Evolutionary conservation across 1,284 basidiomycete genomes (phyloP), one percentile per base, ranked within the genome.

Genomic region (Cerrena zonata): DNA sequence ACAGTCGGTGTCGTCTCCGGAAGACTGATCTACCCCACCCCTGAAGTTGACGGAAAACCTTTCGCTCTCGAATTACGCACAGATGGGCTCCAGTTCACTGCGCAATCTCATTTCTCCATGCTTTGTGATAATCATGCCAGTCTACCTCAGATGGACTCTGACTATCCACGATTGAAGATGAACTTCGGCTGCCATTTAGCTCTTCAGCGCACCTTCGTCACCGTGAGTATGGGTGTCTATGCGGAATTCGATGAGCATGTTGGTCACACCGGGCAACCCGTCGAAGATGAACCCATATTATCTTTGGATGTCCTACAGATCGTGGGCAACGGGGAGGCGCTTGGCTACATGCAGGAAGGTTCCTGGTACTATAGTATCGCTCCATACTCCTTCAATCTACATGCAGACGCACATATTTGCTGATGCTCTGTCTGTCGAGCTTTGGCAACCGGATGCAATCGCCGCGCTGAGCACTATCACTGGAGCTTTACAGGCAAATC

Each of bases 391-490:
- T 4, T 82, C 87, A 0, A 52, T 78, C 12, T 73, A 79, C 34
- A 58, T 76, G 1, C 75, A 84, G 40, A 56, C 82, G 23, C 74
- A 77, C 52, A 63, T 77, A 34, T 71, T 73, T 10, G 72, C 82
- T 5, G 87, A 91, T 56, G 77, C 78, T 3, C 65, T 89, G 19
- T 79, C 80, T 44, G 51, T 88, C 42, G 86, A 91, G 61, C 65
- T 91, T 10, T 91, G 88, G 86, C 79, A 87, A 52, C 77, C 78
- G 3, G 72, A 77, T 44, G 82, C 82, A 21, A 69, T 90, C 45
- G 74, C 76, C 39, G 75, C 79, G 2, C 63, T 85, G 23, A 68
- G 72, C 10, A 52, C 74, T 10, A 41, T 45, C 5, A 46, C 45
- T 12, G 25, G 40, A 23, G 26, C 53, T 11, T 55, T 56, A 26